Evolutionary conservation across 1,139 yeast genomes (phyloP).

Genomic region (Geotrichum candidum): DNA sequence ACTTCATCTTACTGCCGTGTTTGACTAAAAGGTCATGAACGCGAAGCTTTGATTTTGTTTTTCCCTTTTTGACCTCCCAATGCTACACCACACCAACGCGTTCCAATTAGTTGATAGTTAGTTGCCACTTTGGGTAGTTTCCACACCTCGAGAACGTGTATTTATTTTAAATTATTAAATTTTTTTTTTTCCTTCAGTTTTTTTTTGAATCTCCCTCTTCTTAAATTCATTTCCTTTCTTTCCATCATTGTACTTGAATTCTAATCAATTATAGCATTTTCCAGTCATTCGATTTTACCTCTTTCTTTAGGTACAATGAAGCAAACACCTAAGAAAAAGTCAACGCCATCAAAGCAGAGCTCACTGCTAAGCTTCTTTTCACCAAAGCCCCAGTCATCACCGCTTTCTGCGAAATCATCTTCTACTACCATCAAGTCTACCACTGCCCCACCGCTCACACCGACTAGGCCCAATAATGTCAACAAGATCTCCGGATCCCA

Average conservation of each 20-base stretch:
- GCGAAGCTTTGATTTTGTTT: no score
- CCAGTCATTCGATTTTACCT: background rate
- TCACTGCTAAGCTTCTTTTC: conserved; percentile 14
- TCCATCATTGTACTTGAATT: background rate
- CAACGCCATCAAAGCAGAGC: conserved; percentile 8
- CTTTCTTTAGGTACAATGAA: background rate
- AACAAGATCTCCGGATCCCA: background rate
- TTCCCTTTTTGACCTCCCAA: no score
- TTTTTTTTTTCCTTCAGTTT: background rate
- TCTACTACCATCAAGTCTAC: background rate
- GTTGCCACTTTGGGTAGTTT: no score
- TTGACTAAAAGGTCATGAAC: no score
- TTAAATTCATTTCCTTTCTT: background rate
- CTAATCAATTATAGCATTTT: background rate
- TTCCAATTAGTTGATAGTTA: no score
- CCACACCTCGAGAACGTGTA: background rate
- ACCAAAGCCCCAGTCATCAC: background rate
- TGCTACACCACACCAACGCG: no score
- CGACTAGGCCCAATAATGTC: conserved; percentile 5
- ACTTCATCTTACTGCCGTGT: no score
- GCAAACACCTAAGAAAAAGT: conserved; percentile 6
- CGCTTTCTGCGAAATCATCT: background rate
- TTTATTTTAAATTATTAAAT: background rate
- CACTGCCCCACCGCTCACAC: background rate
- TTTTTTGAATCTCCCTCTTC: no score